These are phyloP conservation scores for Talaromyces sp. DNA, from an alignment of 2,329 filamentous ascomycete species.

Conservation along the genomic window DNA sequence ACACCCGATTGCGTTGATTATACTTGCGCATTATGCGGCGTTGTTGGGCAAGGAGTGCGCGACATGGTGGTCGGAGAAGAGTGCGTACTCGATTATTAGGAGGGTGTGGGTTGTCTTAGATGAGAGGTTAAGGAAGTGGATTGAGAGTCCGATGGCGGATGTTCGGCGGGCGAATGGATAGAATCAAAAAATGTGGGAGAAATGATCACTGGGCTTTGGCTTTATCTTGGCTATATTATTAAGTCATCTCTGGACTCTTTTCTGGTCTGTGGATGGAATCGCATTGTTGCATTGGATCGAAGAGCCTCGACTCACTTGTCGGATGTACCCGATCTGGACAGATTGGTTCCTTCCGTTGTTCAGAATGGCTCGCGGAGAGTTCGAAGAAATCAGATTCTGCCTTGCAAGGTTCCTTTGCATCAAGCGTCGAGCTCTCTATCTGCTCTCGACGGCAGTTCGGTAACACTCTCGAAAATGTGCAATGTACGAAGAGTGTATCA, in stretches of 20 bases:
- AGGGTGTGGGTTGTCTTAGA: slow-evolving; percentile 16
- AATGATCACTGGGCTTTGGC: not conserved
- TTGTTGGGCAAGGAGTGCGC: slow-evolving; percentile 8
- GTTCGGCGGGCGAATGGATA: slow-evolving; percentile 6
- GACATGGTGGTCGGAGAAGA: slow-evolving; percentile 18
- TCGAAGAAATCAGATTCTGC: not conserved
- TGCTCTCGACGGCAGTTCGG: not conserved
- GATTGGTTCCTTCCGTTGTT: not conserved
- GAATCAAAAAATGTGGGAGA: no score
- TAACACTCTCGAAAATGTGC: not conserved
- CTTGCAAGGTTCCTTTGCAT: not conserved
- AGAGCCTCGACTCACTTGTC: not conserved
- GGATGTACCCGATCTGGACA: not conserved
- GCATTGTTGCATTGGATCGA: not conserved
- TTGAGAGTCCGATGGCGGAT: slow-evolving; percentile 19
- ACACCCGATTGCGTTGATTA: slow-evolving; percentile 19
- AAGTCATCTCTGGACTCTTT: not conserved
- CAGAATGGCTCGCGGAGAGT: not conserved
- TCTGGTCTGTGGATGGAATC: not conserved
- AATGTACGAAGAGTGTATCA: not conserved
- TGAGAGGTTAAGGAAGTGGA: slow-evolving; percentile 17
- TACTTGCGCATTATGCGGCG: slow-evolving; percentile 19
- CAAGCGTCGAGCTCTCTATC: not conserved
- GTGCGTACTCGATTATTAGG: slow-evolving; percentile 14
- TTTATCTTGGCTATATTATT: not conserved